Evolutionary conservation across 805 yeast genomes (phyloP).

Genomic region (Nakazawaea wyomingensis): DNA sequence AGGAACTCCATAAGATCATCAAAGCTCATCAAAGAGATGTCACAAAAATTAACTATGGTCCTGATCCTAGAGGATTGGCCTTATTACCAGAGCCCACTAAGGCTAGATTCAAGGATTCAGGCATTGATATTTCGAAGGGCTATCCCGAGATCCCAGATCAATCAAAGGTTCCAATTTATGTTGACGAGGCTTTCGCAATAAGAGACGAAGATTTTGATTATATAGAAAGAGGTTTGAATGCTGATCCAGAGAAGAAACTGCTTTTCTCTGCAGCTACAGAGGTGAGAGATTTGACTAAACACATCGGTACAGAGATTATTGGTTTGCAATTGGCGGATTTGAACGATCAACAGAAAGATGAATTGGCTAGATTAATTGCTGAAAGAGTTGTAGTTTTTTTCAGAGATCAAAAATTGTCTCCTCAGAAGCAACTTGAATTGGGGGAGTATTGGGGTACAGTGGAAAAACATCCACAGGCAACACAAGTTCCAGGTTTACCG

Average conservation of each 20-base stretch:
- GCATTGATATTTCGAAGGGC: constrained; percentile 27
- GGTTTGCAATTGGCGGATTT: constrained; percentile 38
- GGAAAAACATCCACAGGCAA: constrained; percentile 32
- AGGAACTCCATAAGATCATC: constrained; percentile 1
- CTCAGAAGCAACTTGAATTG: constrained; percentile 34
- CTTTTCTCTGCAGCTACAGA: constrained; percentile 35
- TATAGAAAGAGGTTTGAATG: constrained; percentile 18
- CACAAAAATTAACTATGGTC: constrained; percentile 5
- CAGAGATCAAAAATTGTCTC: constrained; percentile 35
- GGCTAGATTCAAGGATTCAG: constrained; percentile 26
- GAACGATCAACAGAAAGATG: constrained; percentile 39
- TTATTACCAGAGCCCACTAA: constrained; percentile 22
- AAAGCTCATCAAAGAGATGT: neutral
- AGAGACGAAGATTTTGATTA: constrained; percentile 25
- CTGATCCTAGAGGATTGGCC: constrained; percentile 15
- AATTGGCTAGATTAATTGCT: constrained; percentile 41
- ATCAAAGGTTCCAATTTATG: constrained; percentile 23
- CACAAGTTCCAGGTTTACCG: constrained; percentile 28
- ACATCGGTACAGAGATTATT: constrained; percentile 39
- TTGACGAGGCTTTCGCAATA: constrained; percentile 29
- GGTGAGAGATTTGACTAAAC: constrained; percentile 35
- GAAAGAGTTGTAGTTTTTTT: constrained; percentile 48
- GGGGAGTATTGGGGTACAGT: constrained; percentile 38
- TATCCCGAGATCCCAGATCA: constrained; percentile 28
- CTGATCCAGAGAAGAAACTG: constrained; percentile 28